A percentile compares a stretch with the other conserved stretches of the same genome.
Conservation (phyloP, 1,284 basidiomycete genomes). For the Melampsora americana region DNA sequence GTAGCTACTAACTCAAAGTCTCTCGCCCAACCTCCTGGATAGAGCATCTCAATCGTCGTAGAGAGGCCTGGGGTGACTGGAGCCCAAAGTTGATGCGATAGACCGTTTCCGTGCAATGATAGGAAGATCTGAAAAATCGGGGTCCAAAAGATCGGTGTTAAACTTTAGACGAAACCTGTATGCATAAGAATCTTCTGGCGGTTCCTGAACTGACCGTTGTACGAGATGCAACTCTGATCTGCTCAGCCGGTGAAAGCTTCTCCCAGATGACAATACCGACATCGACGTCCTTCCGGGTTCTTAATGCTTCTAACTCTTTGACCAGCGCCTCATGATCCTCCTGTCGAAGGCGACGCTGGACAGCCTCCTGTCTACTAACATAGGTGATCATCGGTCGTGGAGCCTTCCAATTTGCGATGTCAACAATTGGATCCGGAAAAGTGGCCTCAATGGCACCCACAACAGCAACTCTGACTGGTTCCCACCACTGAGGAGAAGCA, state of each 20-base stretch:
- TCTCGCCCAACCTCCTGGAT: slow-evolving; percentile 70
- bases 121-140: slow-evolving; percentile 54
- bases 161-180: not conserved
- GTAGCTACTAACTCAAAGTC: slow-evolving; percentile 68
- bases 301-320: slow-evolving; percentile 61
- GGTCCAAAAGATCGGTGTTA: not conserved
- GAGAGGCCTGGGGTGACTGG: slow-evolving; percentile 62
- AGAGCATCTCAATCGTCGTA: slow-evolving; percentile 77
- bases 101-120: slow-evolving; percentile 61
- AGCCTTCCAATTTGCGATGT: slow-evolving; percentile 51
- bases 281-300: slow-evolving; percentile 63
- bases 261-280: slow-evolving; percentile 55
- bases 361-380: slow-evolving; percentile 65
- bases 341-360: slow-evolving; percentile 61
- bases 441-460: slow-evolving; percentile 45
- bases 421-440: slow-evolving; percentile 48
- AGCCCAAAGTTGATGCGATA: slow-evolving; percentile 75
- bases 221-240: slow-evolving; percentile 5
- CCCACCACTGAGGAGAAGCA: slow-evolving; percentile 65
- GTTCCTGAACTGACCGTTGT: not conserved
- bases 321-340: slow-evolving; percentile 66
- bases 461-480: slow-evolving; percentile 59
- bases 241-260: slow-evolving; percentile 1
- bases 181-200: slow-evolving; percentile 61
- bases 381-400: slow-evolving; percentile 67